Percentiles rank a stretch among this genome's conserved stretches.
Evolutionary conservation across 495 filamentous ascomycete genomes (phyloP).

Genomic region (Corynascus novoguineensis): DNA sequence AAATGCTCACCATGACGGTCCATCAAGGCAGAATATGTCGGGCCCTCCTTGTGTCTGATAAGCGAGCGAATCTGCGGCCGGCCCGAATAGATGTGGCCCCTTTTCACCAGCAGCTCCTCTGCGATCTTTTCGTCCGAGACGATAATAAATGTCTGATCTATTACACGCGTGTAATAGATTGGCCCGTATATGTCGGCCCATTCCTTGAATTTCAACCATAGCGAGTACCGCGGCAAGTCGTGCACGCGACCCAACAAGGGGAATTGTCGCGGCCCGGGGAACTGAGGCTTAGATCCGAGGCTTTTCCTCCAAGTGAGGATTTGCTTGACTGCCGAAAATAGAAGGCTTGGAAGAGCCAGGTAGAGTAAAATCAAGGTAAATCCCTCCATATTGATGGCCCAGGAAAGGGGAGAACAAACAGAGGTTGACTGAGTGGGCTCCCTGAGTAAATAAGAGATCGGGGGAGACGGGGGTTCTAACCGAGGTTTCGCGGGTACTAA

Average conservation of each 20-base stretch:
- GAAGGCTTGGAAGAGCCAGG: conserved; percentile 40
- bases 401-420: background rate
- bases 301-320: conserved; percentile 36
- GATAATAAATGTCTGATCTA: conserved; percentile 48
- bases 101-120: conserved; percentile 49
- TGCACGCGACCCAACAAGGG: conserved; percentile 48
- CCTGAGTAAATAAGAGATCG: background rate
- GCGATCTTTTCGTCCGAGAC: conserved; percentile 53
- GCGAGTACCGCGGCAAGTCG: conserved; percentile 44
- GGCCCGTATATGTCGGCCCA: conserved; percentile 52
- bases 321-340: conserved; percentile 39
- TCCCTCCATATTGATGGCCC: conserved; percentile 24
- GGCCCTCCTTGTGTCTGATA: conserved; percentile 44
- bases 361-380: conserved; percentile 36
- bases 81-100: conserved; percentile 50
- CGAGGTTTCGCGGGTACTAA: background rate
- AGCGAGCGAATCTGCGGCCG: conserved; percentile 46
- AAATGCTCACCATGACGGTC: conserved; percentile 45
- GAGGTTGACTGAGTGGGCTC: background rate
- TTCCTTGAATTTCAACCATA: conserved; percentile 54
- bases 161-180: conserved; percentile 47
- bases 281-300: conserved; percentile 18
- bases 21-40: conserved; percentile 45
- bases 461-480: background rate
- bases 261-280: conserved; percentile 43